These are phyloP conservation scores for Rhypophila decipiens DNA, from an alignment of 495 filamentous ascomycete genomes.

Conservation along the genomic window DNA sequence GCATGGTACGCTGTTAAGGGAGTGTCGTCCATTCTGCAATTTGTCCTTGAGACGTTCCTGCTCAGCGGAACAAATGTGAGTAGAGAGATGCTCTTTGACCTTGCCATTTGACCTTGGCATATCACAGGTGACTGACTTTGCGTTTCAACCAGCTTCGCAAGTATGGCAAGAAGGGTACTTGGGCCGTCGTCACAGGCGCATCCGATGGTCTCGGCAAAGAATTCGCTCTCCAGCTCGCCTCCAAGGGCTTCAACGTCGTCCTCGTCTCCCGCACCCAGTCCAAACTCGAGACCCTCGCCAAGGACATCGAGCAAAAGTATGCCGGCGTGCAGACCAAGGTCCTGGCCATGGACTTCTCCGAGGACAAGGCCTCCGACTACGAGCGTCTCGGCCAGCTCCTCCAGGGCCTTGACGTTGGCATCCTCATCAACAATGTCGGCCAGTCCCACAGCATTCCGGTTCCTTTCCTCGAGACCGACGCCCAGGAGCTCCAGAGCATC, in stretches of 20 bases:
- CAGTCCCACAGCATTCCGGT: slow-evolving; percentile 88
- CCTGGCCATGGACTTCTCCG: slow-evolving; percentile 85
- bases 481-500: slow-evolving; percentile 77
- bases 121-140: not conserved
- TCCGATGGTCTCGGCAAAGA: slow-evolving; percentile 97
- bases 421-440: slow-evolving; percentile 97
- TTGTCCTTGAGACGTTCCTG: slow-evolving; percentile 71
- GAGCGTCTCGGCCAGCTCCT: slow-evolving; percentile 59
- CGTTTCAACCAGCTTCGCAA: slow-evolving; percentile 62
- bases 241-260: slow-evolving; percentile 84
- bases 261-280: slow-evolving; percentile 90
- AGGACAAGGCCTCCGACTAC: slow-evolving; percentile 71
- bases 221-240: slow-evolving; percentile 84
- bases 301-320: slow-evolving; percentile 64
- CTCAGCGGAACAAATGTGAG: slow-evolving; percentile 55
- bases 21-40: slow-evolving; percentile 53
- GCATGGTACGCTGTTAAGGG: slow-evolving; percentile 51
- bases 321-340: slow-evolving; percentile 63
- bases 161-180: slow-evolving; percentile 87
- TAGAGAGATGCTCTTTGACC: not conserved
- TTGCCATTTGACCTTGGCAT: too few species aligned
- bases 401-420: slow-evolving; percentile 68
- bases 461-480: slow-evolving; percentile 71
- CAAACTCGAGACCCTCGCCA: slow-evolving; percentile 72
- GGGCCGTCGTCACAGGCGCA: slow-evolving; percentile 92